Percentiles rank a stretch among this genome's conserved stretches.
phyloP scores from a whole-genome alignment of 225 moss, liverwort and hornwort species.

The Sphagnum contortum region DNA sequence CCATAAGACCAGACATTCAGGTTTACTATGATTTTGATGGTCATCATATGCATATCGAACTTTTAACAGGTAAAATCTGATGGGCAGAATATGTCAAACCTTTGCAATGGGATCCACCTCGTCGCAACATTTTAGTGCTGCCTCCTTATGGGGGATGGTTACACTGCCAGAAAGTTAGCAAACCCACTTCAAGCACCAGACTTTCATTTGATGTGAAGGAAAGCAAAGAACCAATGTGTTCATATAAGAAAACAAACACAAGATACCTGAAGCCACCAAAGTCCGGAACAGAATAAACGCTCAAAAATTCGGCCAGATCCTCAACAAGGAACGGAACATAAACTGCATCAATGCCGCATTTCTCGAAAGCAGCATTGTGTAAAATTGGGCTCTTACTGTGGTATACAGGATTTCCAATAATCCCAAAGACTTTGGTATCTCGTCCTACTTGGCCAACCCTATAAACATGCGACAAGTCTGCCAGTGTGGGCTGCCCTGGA shows the following conservation, averaged over 20 bases:
- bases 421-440: slow-evolving; percentile 76
- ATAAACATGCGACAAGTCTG: slow-evolving; percentile 74
- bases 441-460: slow-evolving; percentile 58
- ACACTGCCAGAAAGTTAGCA: slow-evolving; percentile 40
- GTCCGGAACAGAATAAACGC: slow-evolving; percentile 41
- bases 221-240: too few relatives aligned
- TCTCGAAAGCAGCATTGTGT: slow-evolving; percentile 62
- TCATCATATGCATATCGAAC: too few relatives aligned
- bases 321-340: slow-evolving; percentile 79
- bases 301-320: slow-evolving; percentile 59
- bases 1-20: too few relatives aligned
- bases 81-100: slow-evolving; percentile 7
- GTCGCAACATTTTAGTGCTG: slow-evolving; percentile 57
- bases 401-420: slow-evolving; percentile 72
- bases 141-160: slow-evolving; percentile 81
- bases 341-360: slow-evolving; percentile 61
- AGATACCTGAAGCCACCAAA: slow-evolving; percentile 66
- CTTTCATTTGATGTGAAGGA: too few relatives aligned
- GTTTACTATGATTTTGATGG: too few relatives aligned
- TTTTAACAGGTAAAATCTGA: too few relatives aligned
- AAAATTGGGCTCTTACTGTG: slow-evolving; percentile 82
- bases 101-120: slow-evolving; percentile 47
- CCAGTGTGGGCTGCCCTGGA: slow-evolving; percentile 81
- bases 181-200: too few relatives aligned
- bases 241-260: background rate